A percentile compares a stretch with the other conserved stretches of the same genome.
Evolutionary conservation across 148 eudicot genomes (phyloP).

Genomic region (Vaccinium darrowii): DNA sequence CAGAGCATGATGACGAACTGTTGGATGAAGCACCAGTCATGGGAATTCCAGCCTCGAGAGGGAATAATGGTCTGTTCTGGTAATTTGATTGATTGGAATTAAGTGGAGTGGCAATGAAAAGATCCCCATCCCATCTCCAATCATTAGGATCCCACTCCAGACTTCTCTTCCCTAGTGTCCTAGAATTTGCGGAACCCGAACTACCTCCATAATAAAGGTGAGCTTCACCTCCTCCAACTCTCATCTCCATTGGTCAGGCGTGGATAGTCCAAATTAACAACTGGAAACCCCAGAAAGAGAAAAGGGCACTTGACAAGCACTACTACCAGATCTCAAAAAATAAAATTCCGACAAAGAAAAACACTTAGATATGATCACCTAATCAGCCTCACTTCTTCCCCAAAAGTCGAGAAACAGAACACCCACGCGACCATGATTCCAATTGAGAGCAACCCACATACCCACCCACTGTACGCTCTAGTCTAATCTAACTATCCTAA

Average conservation of each 20-base stretch:
- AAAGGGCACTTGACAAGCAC: not conserved
- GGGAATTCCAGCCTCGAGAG: conserved; percentile 38
- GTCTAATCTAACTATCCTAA: not conserved
- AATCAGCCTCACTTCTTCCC: conserved; percentile 31
- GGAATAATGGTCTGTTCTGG: conserved; percentile 51
- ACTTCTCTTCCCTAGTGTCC: conserved; percentile 56
- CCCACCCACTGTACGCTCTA: conserved; percentile 25
- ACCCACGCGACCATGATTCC: conserved; percentile 29
- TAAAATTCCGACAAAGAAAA: not conserved
- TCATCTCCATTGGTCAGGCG: conserved; percentile 40
- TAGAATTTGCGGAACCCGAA: conserved; percentile 34
- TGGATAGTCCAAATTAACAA: conserved; percentile 12
- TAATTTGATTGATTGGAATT: conserved; percentile 44
- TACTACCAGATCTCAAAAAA: not conserved
- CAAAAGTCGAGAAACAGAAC: conserved; percentile 36
- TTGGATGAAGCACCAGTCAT: conserved; percentile 29
- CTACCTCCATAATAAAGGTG: conserved; percentile 32
- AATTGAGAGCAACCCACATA: conserved; percentile 35
- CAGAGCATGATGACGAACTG: conserved; percentile 39
- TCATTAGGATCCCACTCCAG: conserved; percentile 87
- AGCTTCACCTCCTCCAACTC: conserved; percentile 44
- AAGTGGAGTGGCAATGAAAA: conserved; percentile 52
- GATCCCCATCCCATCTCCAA: conserved; percentile 91
- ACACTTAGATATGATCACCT: not conserved
- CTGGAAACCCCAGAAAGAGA: not conserved